Base-by-base conservation (phyloP, 2,329 filamentous ascomycete species). In the Didymella glomerata region DNA sequence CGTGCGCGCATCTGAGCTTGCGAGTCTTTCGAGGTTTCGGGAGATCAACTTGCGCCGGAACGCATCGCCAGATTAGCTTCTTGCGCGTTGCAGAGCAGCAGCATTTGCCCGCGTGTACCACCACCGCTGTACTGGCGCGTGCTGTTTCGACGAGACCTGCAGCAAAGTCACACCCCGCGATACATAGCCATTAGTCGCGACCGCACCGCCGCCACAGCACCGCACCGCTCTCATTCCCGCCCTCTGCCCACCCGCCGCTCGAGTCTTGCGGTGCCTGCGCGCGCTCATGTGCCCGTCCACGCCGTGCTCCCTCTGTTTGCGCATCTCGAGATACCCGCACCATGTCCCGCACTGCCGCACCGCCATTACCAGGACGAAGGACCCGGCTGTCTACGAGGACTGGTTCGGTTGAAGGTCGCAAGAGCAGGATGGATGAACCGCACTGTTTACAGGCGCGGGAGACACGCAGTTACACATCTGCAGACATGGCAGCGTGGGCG, bases 281-380 rank as follows among this genome's bases (percentile, higher is more conserved):
- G 68, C 70, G 67, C 74, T 72, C 69, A 77, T 76, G 74, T 76
- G 74, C 73, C 68, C 67, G 65, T 71, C 69, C 72, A 66, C 68
- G 68, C 70, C 68, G 52, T 67, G 65, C 68, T 73, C 62, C 63
- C 67, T 69, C 69, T 67, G 70, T 69, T 75, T 69, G 73, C 74
- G 73, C 72, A 67, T 70, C 68, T 69, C 68, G 42, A 65, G 58
- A 67, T 68, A 68, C 69, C 66, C 73, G 67, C 72, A 72, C 48
- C 64, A 76, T 77, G 74, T 65, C 61, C 64, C 65, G 66, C 67
- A 66, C 70, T 70, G 73, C 61, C 67, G 68, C 68, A 71, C 72
- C 61, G 46, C 56, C 46, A 30, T 24, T 69, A 68, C 59, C 69
- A 69, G 73, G 68, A 71, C 73, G 41, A 75, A 74, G 54, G 71